Conservation (phyloP, 495 filamentous ascomycete species). For the Penicillium lagena region DNA sequence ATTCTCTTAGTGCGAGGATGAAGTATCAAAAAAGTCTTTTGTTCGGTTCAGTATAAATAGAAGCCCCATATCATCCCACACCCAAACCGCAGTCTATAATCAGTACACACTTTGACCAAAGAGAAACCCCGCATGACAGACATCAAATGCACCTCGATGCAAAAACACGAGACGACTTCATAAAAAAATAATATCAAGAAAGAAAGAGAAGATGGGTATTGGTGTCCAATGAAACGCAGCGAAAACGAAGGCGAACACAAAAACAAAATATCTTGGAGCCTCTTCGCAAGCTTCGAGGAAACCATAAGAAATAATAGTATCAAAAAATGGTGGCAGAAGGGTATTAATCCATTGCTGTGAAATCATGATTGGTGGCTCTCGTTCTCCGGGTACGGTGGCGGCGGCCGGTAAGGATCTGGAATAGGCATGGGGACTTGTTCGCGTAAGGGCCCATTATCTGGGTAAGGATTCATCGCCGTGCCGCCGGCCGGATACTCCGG, state of each 20-base stretch:
- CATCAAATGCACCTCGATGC: background rate
- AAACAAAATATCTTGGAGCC: background rate
- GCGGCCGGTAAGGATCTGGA: constrained; percentile 26
- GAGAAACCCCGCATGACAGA: background rate
- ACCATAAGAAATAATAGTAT: background rate
- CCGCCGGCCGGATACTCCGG: constrained; percentile 9
- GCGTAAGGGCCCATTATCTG: constrained; percentile 11
- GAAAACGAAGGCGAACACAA: constrained; percentile 5
- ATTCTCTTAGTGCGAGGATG: background rate
- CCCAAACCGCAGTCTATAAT: background rate
- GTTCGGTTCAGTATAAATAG: background rate
- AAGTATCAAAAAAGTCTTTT: background rate
- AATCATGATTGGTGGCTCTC: constrained; percentile 15
- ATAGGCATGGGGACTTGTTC: constrained; percentile 32
- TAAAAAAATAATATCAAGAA: constrained; percentile 8
- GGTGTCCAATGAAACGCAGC: constrained; percentile 11
- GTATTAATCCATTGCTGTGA: background rate
- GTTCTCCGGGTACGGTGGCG: constrained; percentile 21
- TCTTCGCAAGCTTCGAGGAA: background rate
- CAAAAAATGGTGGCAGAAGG: background rate
- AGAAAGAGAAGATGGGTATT: constrained; percentile 18
- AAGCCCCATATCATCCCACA: too few relatives aligned
- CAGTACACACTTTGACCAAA: constrained; percentile 3
- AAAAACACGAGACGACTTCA: constrained; percentile 2
- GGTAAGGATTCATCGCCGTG: constrained; percentile 6